Conservation (phyloP, 2,329 filamentous ascomycete genomes). For the Colletotrichum cordylinicola region DNA sequence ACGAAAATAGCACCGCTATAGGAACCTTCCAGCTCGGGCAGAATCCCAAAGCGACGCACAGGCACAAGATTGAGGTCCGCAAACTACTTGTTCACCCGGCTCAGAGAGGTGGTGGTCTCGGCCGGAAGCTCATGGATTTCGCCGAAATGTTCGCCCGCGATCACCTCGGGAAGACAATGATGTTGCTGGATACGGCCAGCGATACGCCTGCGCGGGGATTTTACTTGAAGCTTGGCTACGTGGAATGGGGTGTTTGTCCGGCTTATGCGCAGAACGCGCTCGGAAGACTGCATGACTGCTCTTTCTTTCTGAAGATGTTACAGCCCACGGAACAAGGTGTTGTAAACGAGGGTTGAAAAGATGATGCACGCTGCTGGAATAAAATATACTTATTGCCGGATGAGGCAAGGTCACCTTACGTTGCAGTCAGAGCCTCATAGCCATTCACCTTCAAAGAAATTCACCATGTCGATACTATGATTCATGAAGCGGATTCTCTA, state of each 20-base stretch:
- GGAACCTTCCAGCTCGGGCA: background rate
- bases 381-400: background rate
- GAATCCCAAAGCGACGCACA: background rate
- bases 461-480: background rate
- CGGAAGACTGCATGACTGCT: background rate
- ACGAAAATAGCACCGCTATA: background rate
- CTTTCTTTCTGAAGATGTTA: background rate
- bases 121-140: background rate
- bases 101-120: background rate
- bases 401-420: background rate
- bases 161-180: background rate
- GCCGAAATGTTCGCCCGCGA: background rate
- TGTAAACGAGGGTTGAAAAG: accelerated
- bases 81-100: background rate
- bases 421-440: too few species aligned
- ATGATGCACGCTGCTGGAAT: background rate
- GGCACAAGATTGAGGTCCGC: background rate
- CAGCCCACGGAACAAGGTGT: background rate
- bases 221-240: background rate
- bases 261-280: background rate
- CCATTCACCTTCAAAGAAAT: background rate
- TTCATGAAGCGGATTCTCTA: background rate
- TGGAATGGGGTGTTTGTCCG: background rate
- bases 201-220: background rate
- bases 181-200: background rate